Evolutionary conservation across 1,139 yeast species (phyloP).

Genomic region (Blastobotrys apis): DNA sequence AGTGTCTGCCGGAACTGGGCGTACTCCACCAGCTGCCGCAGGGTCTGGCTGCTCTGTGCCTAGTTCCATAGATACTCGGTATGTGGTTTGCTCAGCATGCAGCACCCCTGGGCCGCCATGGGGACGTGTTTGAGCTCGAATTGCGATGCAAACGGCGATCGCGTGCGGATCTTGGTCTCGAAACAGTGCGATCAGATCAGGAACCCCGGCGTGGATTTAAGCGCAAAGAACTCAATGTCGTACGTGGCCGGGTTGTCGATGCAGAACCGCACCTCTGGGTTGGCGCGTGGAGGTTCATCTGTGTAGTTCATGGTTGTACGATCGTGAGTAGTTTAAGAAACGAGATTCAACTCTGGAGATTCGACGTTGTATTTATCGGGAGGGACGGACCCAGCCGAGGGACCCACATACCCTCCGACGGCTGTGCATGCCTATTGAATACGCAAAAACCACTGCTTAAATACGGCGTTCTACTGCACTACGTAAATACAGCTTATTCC

Average conservation of each 20-base stretch:
- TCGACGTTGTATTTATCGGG: no score
- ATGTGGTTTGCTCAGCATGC: constrained; percentile 3
- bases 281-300: neutral
- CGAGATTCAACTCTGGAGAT: no score
- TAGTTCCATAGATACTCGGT: neutral
- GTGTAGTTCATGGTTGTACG: no score
- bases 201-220: neutral
- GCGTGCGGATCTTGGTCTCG: neutral
- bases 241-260: neutral
- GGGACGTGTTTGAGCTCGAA: neutral
- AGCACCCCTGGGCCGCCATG: neutral
- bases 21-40: neutral
- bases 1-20: neutral
- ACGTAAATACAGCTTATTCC: no score
- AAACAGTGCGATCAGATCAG: constrained; percentile 1
- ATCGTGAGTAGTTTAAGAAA: no score
- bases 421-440: no score
- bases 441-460: no score
- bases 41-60: neutral
- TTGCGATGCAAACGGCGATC: neutral
- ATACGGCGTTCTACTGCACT: no score
- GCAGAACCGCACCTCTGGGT: neutral
- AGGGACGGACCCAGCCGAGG: no score
- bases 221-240: neutral
- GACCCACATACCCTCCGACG: no score